Base-by-base conservation (phyloP, 2,329 filamentous ascomycete species). In the Drechslerella dactyloides region DNA sequence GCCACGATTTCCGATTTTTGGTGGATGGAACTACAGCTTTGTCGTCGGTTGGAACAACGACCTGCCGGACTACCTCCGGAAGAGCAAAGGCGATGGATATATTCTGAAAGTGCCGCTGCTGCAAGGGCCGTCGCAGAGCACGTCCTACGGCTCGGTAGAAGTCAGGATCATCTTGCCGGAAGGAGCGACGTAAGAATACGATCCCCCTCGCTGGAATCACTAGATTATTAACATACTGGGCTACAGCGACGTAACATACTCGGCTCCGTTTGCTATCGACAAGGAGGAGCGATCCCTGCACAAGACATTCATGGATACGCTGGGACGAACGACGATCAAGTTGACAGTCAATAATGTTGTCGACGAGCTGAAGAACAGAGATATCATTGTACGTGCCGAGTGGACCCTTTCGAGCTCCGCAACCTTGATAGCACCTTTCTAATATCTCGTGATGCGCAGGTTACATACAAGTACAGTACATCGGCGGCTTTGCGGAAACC, bases 1-100 rank as follows among this genome's bases (percentile, higher is more conserved):
- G 83, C 94, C 94, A 19, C 87, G 94, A 58, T 99, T 96, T 80
- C 94, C 94, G n/a, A 80, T 99, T 23, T 99, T 97, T 77, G 94
- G 94, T 70, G 92, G 91, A 72, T 99, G 94, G 94, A 96, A 96
- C 81, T 97, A 97, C 81, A 94, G 90, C 75, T 99, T 97, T 83
- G 91, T 90, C 69, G 88, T 97, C 65, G 94, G 94, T 75, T 99
- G 94, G 94, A 96, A 97, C 82, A 88, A 90, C 58, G 87, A 96
- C 75, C 84, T 96, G 27, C 87, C 87, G 77, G 86, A 85, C 65
- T 94, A 90, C 79, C 79, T 99, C 75, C 88, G 91, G 76, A 84
- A 83, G 76, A 78, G 83, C 23, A 86, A 83, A 76, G 84, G 84
- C 24, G 87, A 91, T 69, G 85, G 86, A n/a, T 96, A 91, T 77